Percentiles rank a stretch among this genome's conserved stretches.
phyloP scores from a whole-genome alignment of 2,329 filamentous ascomycete species.

The Colletotrichum agaves region DNA sequence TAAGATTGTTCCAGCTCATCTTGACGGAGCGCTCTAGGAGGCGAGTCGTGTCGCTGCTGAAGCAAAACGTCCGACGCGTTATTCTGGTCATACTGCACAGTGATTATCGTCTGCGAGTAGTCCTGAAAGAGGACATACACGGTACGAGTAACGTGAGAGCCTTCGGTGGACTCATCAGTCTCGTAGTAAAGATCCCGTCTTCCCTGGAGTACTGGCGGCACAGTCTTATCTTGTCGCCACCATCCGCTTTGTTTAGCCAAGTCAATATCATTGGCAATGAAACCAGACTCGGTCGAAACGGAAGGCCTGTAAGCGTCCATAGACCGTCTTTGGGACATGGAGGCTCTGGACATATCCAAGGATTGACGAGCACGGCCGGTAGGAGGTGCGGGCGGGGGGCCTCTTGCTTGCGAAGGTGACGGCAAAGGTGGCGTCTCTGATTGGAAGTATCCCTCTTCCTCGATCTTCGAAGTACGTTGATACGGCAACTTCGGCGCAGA shows the following conservation, averaged over 20 bases:
- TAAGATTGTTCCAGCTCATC: slow-evolving; percentile 93
- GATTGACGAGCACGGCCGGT: slow-evolving; percentile 63
- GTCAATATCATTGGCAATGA: slow-evolving; percentile 89
- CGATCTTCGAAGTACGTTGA: slow-evolving; percentile 51
- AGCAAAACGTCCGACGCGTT: slow-evolving; percentile 78
- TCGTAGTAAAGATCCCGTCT: slow-evolving; percentile 87
- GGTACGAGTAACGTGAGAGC: slow-evolving; percentile 78
- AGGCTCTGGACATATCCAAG: slow-evolving; percentile 68
- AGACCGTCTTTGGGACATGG: slow-evolving; percentile 65
- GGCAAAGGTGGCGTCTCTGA: slow-evolving; percentile 53
- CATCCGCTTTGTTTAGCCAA: slow-evolving; percentile 79
- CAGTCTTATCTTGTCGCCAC: slow-evolving; percentile 85
- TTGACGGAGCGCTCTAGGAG: slow-evolving; percentile 84
- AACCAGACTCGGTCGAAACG: slow-evolving; percentile 80
- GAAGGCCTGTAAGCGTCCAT: slow-evolving; percentile 81
- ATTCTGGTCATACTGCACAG: slow-evolving; percentile 79
- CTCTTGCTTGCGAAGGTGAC: slow-evolving; percentile 45
- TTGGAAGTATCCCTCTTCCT: slow-evolving; percentile 59
- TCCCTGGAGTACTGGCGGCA: slow-evolving; percentile 84
- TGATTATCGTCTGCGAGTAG: slow-evolving; percentile 94
- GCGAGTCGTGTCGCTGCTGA: slow-evolving; percentile 87
- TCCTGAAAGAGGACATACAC: slow-evolving; percentile 93
- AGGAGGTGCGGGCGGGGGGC: slow-evolving; percentile 28
- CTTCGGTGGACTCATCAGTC: slow-evolving; percentile 80
- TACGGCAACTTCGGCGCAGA: slow-evolving; percentile 48